phyloP scores from a whole-genome alignment of 257 asterid species.

The Ocimum tenuiflorum region DNA sequence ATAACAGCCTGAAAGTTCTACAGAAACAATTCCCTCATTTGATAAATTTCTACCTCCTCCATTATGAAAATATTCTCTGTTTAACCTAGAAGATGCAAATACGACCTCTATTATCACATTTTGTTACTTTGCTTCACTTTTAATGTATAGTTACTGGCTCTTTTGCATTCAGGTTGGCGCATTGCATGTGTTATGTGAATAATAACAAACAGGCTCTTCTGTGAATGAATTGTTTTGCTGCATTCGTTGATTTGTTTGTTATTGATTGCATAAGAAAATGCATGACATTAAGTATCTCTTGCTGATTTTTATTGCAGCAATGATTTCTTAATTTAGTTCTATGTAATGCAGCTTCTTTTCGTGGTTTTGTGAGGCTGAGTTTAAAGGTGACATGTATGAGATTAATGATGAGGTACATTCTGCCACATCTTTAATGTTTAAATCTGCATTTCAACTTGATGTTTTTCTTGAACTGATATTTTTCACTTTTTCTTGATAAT shows the following conservation, averaged over 20 bases:
- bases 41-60: too few species aligned
- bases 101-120: too few species aligned
- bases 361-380: slow-evolving; percentile 60
- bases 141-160: too few species aligned
- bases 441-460: neutral
- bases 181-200: too few species aligned
- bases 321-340: slow-evolving; percentile 10
- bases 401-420: slow-evolving; percentile 74
- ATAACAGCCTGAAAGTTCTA: too few species aligned
- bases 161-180: too few species aligned
- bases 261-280: slow-evolving; percentile 1
- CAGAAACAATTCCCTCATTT: too few species aligned
- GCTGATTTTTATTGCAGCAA: slow-evolving; percentile 11
- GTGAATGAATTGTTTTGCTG: neutral
- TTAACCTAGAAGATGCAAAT: too few species aligned
- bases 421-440: neutral
- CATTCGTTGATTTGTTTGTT: neutral
- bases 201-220: too few species aligned
- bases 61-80: too few species aligned
- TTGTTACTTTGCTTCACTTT: too few species aligned
- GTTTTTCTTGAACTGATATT: neutral
- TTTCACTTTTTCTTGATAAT: slow-evolving; percentile 8
- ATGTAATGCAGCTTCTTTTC: slow-evolving; percentile 68
- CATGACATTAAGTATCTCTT: neutral
- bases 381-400: slow-evolving; percentile 56